Conservation (phyloP, 345 rosid species). For the Luvunga scandens region DNA sequence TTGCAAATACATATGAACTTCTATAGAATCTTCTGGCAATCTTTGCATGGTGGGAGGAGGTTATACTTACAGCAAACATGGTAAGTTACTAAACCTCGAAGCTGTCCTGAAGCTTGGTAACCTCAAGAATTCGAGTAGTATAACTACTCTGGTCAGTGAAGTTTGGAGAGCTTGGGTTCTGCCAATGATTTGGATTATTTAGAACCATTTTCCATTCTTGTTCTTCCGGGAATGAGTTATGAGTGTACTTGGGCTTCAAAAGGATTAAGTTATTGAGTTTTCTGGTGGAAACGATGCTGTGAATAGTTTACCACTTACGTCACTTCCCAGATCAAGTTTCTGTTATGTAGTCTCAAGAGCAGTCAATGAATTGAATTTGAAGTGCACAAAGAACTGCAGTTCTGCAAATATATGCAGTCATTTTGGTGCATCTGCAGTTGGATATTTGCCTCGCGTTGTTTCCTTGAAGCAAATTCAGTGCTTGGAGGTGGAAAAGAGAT, state of each 20-base stretch:
- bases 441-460: conserved; percentile 25
- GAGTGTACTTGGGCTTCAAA: conserved; percentile 15
- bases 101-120: conserved; percentile 43
- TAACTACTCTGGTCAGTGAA: conserved; percentile 42
- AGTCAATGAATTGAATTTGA: conserved; percentile 22
- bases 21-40: conserved; percentile 29
- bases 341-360: conserved; percentile 19
- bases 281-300: conserved; percentile 5
- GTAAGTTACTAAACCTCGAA: conserved; percentile 11
- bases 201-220: conserved; percentile 36
- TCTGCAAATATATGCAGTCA: conserved; percentile 22
- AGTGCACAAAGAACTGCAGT: conserved; percentile 17
- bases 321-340: background rate
- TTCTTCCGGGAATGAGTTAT: conserved; percentile 28
- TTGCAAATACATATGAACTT: too few relatives aligned
- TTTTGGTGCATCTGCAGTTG: conserved; percentile 4
- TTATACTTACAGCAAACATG: background rate
- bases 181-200: conserved; percentile 24
- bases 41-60: conserved; percentile 53
- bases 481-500: conserved; percentile 7
- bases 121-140: conserved; percentile 18
- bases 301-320: conserved; percentile 13
- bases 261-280: background rate
- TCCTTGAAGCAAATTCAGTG: conserved; percentile 31
- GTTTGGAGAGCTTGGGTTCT: conserved; percentile 35